Evolutionary conservation across 2,329 filamentous ascomycete genomes (phyloP).

Genomic region (Madurella mycetomatis): DNA sequence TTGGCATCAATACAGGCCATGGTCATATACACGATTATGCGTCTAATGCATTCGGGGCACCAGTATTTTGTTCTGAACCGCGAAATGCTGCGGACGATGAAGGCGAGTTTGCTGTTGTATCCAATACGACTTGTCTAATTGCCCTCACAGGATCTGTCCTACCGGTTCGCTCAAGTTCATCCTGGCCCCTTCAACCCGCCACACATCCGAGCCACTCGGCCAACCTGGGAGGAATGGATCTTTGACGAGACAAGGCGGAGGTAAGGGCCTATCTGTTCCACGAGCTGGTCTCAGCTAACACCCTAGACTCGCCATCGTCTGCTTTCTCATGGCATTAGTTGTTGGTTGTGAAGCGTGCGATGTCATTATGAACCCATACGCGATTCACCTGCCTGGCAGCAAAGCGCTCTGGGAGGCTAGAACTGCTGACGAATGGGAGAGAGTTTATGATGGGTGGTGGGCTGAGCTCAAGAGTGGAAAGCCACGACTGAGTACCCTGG

Average conservation of each 20-base stretch:
- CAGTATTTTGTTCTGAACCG: conserved; percentile 8
- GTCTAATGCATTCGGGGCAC: conserved; percentile 22
- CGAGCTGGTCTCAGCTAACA: neutral
- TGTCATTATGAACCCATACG: neutral
- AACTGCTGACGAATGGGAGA: conserved; percentile 7
- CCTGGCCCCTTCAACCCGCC: conserved; percentile 13
- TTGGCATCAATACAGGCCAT: conserved; percentile 24
- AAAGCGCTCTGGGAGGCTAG: conserved; percentile 13
- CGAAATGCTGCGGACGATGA: conserved; percentile 8
- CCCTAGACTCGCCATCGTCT: conserved; percentile 7
- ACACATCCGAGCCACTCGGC: conserved; percentile 16
- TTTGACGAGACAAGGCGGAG: conserved; percentile 31
- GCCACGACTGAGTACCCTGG: conserved; percentile 2
- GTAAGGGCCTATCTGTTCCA: conserved; percentile 5
- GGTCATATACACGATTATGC: conserved; percentile 31
- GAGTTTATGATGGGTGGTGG: conserved; percentile 7
- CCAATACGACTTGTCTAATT: neutral
- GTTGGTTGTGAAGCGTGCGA: conserved; percentile 2
- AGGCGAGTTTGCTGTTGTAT: neutral
- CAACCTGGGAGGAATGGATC: conserved; percentile 31
- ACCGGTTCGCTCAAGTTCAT: neutral
- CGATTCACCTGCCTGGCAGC: conserved; percentile 10
- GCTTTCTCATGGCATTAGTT: conserved; percentile 12
- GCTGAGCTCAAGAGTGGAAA: neutral
- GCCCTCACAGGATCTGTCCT: neutral